A percentile compares a stretch with the other conserved stretches of the same genome.
Evolutionary conservation across 257 asterid genomes (phyloP).

Genomic region (Paraleonurus japonicus): DNA sequence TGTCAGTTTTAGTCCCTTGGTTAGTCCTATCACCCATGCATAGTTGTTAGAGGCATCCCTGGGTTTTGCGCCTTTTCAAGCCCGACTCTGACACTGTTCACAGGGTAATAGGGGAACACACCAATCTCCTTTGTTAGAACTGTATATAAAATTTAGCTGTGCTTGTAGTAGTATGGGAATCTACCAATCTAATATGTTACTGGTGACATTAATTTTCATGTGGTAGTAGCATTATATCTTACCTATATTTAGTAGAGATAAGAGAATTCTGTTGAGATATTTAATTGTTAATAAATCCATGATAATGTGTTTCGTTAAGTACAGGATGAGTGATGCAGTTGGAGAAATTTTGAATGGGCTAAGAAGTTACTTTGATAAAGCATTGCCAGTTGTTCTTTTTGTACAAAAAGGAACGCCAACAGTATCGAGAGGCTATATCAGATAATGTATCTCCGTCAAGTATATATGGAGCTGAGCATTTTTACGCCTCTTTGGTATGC

Average conservation of each 20-base stretch:
- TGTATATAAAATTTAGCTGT: too few relatives aligned
- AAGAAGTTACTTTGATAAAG: slow-evolving; percentile 83
- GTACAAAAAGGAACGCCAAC: slow-evolving; percentile 89
- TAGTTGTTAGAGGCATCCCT: too few relatives aligned
- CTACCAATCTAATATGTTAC: neutral
- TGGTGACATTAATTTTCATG: neutral
- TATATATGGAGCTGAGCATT: slow-evolving; percentile 96
- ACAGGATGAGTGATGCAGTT: slow-evolving; percentile 66
- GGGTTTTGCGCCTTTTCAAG: too few relatives aligned
- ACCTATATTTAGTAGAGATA: neutral
- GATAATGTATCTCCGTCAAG: slow-evolving; percentile 72
- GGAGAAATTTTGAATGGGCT: slow-evolving; percentile 86
- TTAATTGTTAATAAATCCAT: slow-evolving; percentile 15
- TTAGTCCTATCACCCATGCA: neutral
- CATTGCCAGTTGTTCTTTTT: slow-evolving; percentile 72
- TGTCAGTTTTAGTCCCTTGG: neutral
- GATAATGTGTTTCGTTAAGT: slow-evolving; percentile 28
- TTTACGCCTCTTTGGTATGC: slow-evolving; percentile 94
- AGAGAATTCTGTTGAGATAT: neutral
- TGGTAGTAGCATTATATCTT: neutral
- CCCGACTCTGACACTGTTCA: too few relatives aligned
- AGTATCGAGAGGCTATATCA: slow-evolving; percentile 61
- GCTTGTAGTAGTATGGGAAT: neutral
- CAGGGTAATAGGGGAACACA: too few relatives aligned
- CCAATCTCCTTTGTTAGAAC: too few relatives aligned